Base-by-base conservation (phyloP, 257 asterid species). In the Handroanthus guayacan region DNA sequence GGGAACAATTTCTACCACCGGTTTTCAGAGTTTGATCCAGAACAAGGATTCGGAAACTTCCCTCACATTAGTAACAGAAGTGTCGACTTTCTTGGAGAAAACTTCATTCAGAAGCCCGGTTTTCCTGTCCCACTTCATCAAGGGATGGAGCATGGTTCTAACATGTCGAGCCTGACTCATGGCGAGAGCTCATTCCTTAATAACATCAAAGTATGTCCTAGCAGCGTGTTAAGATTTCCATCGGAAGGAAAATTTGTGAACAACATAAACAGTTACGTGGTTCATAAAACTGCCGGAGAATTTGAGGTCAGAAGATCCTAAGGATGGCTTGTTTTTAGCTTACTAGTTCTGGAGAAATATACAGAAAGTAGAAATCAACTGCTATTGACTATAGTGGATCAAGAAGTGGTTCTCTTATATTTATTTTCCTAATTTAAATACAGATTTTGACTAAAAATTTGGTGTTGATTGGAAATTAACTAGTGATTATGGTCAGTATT, bases 81-180 rank as follows among this genome's bases (percentile, higher is more conserved):
- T 57, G 57, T 63, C 17, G 79, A 70, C 34, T 79, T 82, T 1
- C 18, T 61, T 7, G 78, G 80, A 44, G 78, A 69, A n/a, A 75
- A 56, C 62, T n/a, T 38, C 63, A 31, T 64, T 39, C 69, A 67
- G 48, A 25, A 65, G 9, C 18, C 76, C 43, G 85, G 69, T 16
- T 71, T 77, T 31, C 86, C 78, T 3, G 18, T 72, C 62, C 81
- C 83, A 2, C 51, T 69, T 8, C 72, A 67, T 64, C 83, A 74
- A 14, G 78, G 67, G 65, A 43, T n/a, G 47, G 78, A 69, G 13
- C 63, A 36, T 58, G 60, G 76, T 25, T 82, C 81, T 63, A 78
- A 71, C 43, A 25, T 74, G 54, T 52, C 86, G n/a, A 69, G 71
- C 47, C 72, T 60, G 62, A 70, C 57, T 58, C 61, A 69, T 25